Conservation (phyloP, 257 asterid genomes). For the Petrea volubilis region DNA sequence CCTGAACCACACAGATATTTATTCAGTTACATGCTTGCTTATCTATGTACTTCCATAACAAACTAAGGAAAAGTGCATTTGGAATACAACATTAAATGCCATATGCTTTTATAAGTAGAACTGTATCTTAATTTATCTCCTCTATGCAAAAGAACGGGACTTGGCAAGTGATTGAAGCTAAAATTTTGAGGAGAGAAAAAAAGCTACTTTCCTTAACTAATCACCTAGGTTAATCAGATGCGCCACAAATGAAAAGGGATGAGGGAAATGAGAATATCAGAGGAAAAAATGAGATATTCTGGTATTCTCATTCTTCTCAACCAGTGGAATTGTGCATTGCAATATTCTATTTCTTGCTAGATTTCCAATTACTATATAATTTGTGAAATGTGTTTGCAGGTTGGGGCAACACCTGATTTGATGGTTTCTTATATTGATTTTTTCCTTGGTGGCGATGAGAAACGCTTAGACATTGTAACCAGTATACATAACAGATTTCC, state of each 20-base stretch:
- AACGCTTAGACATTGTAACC: slow-evolving; percentile 80
- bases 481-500: slow-evolving; percentile 94
- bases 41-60: not conserved
- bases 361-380: slow-evolving; percentile 17
- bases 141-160: not conserved
- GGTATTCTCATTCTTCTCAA: not conserved
- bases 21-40: not conserved
- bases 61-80: no score
- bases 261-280: no score
- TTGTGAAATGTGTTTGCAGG: slow-evolving; percentile 51
- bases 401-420: slow-evolving; percentile 97
- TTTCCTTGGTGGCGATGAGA: slow-evolving; percentile 98
- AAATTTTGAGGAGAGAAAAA: not conserved
- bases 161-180: not conserved
- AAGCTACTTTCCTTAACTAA: not conserved
- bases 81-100: not conserved
- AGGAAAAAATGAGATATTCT: not conserved
- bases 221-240: not conserved
- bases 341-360: not conserved
- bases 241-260: not conserved
- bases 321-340: not conserved
- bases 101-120: not conserved
- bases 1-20: not conserved
- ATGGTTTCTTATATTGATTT: slow-evolving; percentile 91
- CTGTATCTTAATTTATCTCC: not conserved